Evolutionary conservation across 768 basidiomycete genomes (phyloP).

Genomic region (Galerina marginata): DNA sequence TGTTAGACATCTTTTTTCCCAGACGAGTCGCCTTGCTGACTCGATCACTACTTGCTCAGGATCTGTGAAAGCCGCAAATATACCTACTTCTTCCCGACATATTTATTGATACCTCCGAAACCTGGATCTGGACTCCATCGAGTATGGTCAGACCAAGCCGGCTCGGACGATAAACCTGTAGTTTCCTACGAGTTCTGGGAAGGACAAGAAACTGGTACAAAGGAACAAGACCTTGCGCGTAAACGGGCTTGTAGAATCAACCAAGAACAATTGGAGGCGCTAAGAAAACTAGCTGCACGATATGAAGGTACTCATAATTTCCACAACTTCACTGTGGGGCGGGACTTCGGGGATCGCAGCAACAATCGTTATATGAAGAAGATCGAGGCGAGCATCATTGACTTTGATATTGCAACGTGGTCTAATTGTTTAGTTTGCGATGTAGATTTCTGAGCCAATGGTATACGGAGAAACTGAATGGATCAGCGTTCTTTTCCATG

Average conservation of each 20-base stretch:
- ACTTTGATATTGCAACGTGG: neutral
- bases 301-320: slow-evolving; percentile 96
- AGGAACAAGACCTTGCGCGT: slow-evolving; percentile 64
- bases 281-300: slow-evolving; percentile 61
- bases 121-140: slow-evolving; percentile 69
- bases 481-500: slow-evolving; percentile 92
- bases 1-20: slow-evolving; percentile 44
- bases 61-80: slow-evolving; percentile 96
- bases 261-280: slow-evolving; percentile 53
- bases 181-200: slow-evolving; percentile 69
- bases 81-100: slow-evolving; percentile 95
- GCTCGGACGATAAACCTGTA: slow-evolving; percentile 11
- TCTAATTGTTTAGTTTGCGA: neutral
- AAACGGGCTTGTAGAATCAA: slow-evolving; percentile 76
- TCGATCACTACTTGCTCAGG: slow-evolving; percentile 42
- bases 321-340: slow-evolving; percentile 94
- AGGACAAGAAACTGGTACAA: slow-evolving; percentile 40
- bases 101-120: slow-evolving; percentile 89
- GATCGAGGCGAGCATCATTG: slow-evolving; percentile 62
- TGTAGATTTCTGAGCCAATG: slow-evolving; percentile 82
- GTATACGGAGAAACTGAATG: slow-evolving; percentile 93
- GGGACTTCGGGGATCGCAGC: slow-evolving; percentile 82
- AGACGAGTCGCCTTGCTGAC: neutral
- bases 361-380: slow-evolving; percentile 88
- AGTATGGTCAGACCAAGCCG: slow-evolving; percentile 36